Evolutionary conservation across 148 eudicot genomes (phyloP).

Genomic region (Rheum nobile): DNA sequence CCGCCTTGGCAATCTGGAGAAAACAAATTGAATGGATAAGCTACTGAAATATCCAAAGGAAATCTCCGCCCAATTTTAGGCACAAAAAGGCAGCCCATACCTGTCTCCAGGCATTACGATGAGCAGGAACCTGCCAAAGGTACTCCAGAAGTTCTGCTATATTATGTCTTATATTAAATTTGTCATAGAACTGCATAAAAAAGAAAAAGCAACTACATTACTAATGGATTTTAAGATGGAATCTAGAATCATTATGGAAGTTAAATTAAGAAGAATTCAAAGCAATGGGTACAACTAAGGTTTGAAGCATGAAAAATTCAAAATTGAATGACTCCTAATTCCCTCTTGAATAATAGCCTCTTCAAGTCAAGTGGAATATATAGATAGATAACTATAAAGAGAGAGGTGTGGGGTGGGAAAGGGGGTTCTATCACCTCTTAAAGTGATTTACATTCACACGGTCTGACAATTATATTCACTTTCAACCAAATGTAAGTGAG

Average conservation of each 20-base stretch:
- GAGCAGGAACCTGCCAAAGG: constrained; percentile 98
- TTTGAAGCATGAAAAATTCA: too few species aligned
- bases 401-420: too few species aligned
- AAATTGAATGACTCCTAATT: background rate
- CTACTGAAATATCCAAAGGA: background rate
- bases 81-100: constrained; percentile 19
- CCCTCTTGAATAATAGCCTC: too few species aligned
- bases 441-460: too few species aligned
- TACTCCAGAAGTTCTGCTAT: constrained; percentile 95
- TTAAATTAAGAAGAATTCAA: background rate
- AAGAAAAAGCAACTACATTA: background rate
- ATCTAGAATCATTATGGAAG: background rate
- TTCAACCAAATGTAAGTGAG: too few species aligned
- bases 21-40: constrained; percentile 2
- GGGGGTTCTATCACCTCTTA: too few species aligned
- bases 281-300: background rate
- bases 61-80: background rate
- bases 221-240: background rate
- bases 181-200: constrained; percentile 85
- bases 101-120: constrained; percentile 89
- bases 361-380: too few species aligned
- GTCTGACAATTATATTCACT: too few species aligned
- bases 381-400: too few species aligned
- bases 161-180: constrained; percentile 95
- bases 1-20: constrained; percentile 88